Percentiles rank a stretch among this genome's conserved stretches.
Conservation (phyloP, 2,329 filamentous ascomycete species). For the Fusarium marasasianum region DNA sequence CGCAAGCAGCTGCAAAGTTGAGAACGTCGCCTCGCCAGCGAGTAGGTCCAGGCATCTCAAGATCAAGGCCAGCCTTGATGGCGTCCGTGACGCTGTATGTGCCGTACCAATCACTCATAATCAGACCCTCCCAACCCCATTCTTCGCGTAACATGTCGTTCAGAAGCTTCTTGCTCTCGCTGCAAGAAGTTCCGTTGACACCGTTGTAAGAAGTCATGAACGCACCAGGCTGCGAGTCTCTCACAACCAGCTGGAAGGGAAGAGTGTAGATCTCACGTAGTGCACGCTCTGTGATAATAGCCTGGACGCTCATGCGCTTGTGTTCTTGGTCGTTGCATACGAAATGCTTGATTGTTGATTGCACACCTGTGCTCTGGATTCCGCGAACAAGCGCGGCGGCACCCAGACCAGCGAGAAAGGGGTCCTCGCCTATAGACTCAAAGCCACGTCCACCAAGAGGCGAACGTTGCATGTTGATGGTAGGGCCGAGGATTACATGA, state of each 20-base stretch:
- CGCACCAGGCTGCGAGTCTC: constrained; percentile 60
- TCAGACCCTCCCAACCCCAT: constrained; percentile 66
- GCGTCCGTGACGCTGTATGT: constrained; percentile 64
- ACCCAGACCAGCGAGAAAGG: constrained; percentile 64
- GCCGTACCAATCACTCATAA: constrained; percentile 70
- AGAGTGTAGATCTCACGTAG: constrained; percentile 67
- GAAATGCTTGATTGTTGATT: constrained; percentile 69
- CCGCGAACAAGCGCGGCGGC: constrained; percentile 63
- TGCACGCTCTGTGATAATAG: constrained; percentile 64
- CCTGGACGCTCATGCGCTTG: constrained; percentile 64
- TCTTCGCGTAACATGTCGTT: constrained; percentile 62
- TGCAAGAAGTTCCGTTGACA: constrained; percentile 65
- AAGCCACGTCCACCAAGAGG: constrained; percentile 69
- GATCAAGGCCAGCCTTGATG: constrained; percentile 61
- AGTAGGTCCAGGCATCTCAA: constrained; percentile 69
- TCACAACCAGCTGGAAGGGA: constrained; percentile 66
- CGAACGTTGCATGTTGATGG: constrained; percentile 70
- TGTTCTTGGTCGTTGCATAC: constrained; percentile 71
- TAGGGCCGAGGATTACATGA: constrained; percentile 68
- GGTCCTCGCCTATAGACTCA: constrained; percentile 68
- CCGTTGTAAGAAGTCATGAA: constrained; percentile 71
- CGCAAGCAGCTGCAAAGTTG: constrained; percentile 62
- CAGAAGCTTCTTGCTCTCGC: constrained; percentile 62
- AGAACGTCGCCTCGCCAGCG: constrained; percentile 61
- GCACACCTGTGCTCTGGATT: constrained; percentile 65